Conservation (phyloP, 2,329 filamentous ascomycete species). For the Apiospora aurea region DNA sequence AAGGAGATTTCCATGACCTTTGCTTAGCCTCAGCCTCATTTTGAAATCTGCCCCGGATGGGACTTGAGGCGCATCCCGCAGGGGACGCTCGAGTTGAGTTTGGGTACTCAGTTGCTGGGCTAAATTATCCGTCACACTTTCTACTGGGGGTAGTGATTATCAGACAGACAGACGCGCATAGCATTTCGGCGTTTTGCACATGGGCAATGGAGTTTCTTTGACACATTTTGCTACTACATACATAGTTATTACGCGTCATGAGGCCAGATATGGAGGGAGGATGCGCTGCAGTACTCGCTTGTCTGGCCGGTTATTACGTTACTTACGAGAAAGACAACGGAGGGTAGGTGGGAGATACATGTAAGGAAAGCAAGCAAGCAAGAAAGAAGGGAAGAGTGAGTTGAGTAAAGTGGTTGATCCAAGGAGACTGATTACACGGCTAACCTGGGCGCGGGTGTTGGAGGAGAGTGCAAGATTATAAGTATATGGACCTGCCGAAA, state of each 20-base stretch:
- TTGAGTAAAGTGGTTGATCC: too few species aligned
- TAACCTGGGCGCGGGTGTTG: not conserved
- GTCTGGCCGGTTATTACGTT: conserved; percentile 7
- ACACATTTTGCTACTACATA: not conserved
- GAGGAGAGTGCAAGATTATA: not conserved
- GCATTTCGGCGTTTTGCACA: conserved; percentile 15
- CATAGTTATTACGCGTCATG: conserved; percentile 3
- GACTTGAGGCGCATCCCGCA: not conserved
- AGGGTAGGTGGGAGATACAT: not conserved
- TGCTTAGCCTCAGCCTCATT: conserved; percentile 54
- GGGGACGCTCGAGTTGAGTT: not conserved
- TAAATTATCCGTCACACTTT: not conserved
- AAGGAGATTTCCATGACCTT: conserved; percentile 84
- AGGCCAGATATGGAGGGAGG: conserved; percentile 4
- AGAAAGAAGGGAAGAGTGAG: not conserved
- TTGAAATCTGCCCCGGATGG: not conserved
- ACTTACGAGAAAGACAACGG: conserved; percentile 1
- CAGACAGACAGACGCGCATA: conserved; percentile 11
- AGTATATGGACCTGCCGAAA: not conserved
- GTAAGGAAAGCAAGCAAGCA: not conserved
- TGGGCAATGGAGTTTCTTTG: conserved; percentile 17
- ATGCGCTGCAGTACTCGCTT: conserved; percentile 3
- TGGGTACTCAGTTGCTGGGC: not conserved
- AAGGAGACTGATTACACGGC: not conserved
- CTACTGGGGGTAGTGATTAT: not conserved